A percentile compares a stretch with the other conserved stretches of the same genome.
Evolutionary conservation across 208 protist species (phyloP).

Genomic region (Leishmania braziliensis): DNA sequence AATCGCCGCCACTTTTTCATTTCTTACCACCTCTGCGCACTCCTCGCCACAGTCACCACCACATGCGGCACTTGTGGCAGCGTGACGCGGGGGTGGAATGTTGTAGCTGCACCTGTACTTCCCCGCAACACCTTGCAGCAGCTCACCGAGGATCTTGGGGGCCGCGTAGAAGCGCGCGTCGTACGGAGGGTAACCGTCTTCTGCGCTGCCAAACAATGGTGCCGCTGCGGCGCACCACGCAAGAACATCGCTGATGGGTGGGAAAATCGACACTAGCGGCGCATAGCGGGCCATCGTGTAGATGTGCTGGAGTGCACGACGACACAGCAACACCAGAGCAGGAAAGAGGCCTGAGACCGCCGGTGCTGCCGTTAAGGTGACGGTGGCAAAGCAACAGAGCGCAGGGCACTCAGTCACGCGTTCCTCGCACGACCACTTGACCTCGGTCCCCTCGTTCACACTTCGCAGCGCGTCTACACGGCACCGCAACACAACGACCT

Average conservation of each 20-base stretch:
- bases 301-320: constrained; percentile 21
- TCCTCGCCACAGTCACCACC: neutral
- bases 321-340: constrained; percentile 21
- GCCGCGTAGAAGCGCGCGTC: constrained; percentile 56
- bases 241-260: constrained; percentile 19
- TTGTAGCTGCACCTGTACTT: constrained; percentile 64
- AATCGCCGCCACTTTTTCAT: neutral
- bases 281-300: neutral
- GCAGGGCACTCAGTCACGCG: neutral
- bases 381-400: neutral
- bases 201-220: constrained; percentile 25
- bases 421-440: constrained; percentile 1
- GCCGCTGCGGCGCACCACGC: constrained; percentile 17
- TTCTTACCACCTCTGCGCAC: neutral
- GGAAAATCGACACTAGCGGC: neutral
- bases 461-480: constrained; percentile 17
- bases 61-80: neutral
- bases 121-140: constrained; percentile 54
- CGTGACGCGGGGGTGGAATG: neutral
- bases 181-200: constrained; percentile 48
- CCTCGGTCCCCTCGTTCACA: neutral
- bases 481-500: constrained; percentile 12
- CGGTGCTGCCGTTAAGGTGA: neutral
- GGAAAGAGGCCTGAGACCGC: constrained; percentile 15
- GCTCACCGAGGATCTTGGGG: constrained; percentile 55